A percentile compares a stretch with the other conserved stretches of the same genome.
These are phyloP conservation scores for Colletotrichum plurivorum DNA, from an alignment of 2,329 filamentous ascomycete genomes.

Conservation along the genomic window DNA sequence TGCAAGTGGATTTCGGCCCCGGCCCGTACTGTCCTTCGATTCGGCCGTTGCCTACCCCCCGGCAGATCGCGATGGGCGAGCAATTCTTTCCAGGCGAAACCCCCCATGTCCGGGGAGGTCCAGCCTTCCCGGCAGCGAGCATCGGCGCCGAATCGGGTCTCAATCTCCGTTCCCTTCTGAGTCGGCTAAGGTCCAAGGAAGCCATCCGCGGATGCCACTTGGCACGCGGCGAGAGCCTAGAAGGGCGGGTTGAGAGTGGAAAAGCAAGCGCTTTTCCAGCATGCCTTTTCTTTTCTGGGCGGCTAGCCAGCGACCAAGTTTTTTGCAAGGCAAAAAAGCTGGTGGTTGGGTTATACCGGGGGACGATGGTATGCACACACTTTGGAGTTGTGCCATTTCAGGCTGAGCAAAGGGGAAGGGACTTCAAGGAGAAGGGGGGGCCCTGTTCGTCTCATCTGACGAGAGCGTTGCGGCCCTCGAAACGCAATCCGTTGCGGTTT, in stretches of 20 bases:
- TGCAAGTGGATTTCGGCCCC: slow-evolving; percentile 1
- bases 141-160: slow-evolving; percentile 23
- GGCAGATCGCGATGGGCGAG: slow-evolving; percentile 22
- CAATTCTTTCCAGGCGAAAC: not conserved
- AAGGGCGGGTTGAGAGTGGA: not conserved
- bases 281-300: no score
- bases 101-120: slow-evolving; percentile 4
- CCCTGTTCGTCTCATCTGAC: not conserved
- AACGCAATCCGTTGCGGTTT: not conserved
- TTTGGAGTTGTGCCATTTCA: not conserved
- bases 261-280: not conserved
- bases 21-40: not conserved
- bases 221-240: slow-evolving; percentile 3
- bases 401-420: no score
- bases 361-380: not conserved
- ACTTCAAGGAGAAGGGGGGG: not conserved
- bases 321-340: not conserved
- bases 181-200: slow-evolving; percentile 27
- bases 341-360: not conserved
- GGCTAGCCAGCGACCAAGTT: not conserved
- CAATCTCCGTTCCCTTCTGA: slow-evolving; percentile 35
- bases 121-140: slow-evolving; percentile 25
- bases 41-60: slow-evolving; percentile 11
- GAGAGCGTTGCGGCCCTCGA: not conserved
- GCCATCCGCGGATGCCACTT: slow-evolving; percentile 3